A percentile compares a stretch with the other conserved stretches of the same genome.
phyloP scores from a whole-genome alignment of 2,329 filamentous ascomycete species.

The Cephalotrichum gorgonifer region DNA sequence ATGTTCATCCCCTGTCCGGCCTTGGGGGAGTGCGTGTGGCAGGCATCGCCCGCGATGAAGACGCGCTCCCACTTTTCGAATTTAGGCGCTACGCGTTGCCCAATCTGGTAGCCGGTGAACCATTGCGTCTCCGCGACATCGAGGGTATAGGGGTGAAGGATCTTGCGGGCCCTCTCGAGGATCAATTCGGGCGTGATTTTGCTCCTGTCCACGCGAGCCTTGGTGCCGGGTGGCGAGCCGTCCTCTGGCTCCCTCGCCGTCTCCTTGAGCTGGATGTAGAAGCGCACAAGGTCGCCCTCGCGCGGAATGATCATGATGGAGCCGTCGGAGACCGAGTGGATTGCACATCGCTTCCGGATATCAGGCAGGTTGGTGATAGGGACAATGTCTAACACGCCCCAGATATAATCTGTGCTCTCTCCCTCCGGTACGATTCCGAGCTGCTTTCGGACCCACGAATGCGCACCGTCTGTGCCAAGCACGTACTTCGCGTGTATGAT shows the following conservation, averaged over 20 bases:
- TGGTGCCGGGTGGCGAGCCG: conserved; percentile 34
- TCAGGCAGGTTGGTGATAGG: conserved; percentile 42
- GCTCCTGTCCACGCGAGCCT: not conserved
- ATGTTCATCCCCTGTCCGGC: conserved; percentile 59
- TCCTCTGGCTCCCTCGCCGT: conserved; percentile 19
- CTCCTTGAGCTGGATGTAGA: conserved; percentile 52
- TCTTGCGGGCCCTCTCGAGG: conserved; percentile 49
- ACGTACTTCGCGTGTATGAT: conserved; percentile 41
- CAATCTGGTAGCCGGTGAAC: conserved; percentile 39
- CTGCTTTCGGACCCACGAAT: conserved; percentile 51
- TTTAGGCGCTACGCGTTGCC: conserved; percentile 44
- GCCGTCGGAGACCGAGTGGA: conserved; percentile 42
- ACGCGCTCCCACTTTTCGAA: conserved; percentile 44
- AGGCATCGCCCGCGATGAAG: conserved; percentile 53
- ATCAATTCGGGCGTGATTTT: conserved; percentile 54
- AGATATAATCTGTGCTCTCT: conserved; percentile 38
- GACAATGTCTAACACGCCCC: conserved; percentile 30
- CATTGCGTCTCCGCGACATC: conserved; percentile 53
- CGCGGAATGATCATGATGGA: conserved; percentile 59
- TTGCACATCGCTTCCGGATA: conserved; percentile 41
- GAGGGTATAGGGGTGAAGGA: conserved; percentile 56
- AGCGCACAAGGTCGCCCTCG: conserved; percentile 55
- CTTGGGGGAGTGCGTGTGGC: conserved; percentile 36
- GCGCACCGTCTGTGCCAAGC: conserved; percentile 59
- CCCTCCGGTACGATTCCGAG: conserved; percentile 38